Percentiles rank a stretch among this genome's conserved stretches.
Conservation (phyloP, 2,329 filamentous ascomycete genomes). For the Colletotrichum lentis region DNA sequence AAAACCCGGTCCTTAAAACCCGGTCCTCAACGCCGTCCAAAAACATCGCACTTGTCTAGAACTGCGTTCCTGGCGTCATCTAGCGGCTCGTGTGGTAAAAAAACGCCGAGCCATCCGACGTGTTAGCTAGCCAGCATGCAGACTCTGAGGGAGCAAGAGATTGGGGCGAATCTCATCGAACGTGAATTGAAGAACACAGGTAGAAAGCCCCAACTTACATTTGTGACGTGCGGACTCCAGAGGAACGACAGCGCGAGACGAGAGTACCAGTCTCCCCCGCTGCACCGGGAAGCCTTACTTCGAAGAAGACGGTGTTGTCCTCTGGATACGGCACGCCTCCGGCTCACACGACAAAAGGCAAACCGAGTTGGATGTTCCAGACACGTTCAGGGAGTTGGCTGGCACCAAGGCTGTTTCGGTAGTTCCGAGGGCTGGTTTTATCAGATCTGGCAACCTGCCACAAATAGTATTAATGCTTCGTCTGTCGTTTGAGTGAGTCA, state of each 20-base stretch:
- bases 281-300: conserved; percentile 23
- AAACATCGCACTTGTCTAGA: conserved; percentile 7
- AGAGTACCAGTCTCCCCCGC: conserved; percentile 33
- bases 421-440: neutral
- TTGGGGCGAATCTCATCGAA: too few species aligned
- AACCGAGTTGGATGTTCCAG: conserved; percentile 5
- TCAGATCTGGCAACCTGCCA: neutral
- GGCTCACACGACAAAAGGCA: conserved; percentile 17
- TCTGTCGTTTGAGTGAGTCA: too few species aligned
- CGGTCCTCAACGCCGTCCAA: conserved; percentile 19
- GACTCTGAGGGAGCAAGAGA: too few species aligned
- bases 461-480: neutral
- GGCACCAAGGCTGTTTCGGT: neutral
- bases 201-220: neutral
- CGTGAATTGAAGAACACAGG: too few species aligned
- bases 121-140: neutral
- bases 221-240: conserved; percentile 24
- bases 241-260: conserved; percentile 22
- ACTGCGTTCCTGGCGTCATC: conserved; percentile 12
- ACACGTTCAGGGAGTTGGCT: neutral
- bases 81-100: conserved; percentile 14
- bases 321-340: conserved; percentile 12
- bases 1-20: conserved; percentile 14
- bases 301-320: conserved; percentile 18
- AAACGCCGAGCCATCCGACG: neutral